Base-by-base conservation (phyloP, 192 early-diverging fungal genomes). In the Podila epigama region DNA sequence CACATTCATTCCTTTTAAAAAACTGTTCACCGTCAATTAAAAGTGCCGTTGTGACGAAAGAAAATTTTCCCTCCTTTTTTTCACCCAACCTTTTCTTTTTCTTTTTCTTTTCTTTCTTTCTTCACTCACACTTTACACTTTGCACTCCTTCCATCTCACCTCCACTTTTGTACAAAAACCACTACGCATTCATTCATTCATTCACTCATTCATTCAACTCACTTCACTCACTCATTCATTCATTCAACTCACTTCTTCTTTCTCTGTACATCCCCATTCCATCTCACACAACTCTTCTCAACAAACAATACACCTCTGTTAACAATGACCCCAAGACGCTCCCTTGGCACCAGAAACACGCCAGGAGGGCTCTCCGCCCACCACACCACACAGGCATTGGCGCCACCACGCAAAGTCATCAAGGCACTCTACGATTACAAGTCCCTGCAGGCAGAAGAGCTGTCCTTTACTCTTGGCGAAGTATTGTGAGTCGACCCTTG, bases 401-500 rank as follows among this genome's bases (percentile, higher is more conserved):
- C 53, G 16, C 69, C 81, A 11, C 92, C 90, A 2, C 90, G 89
- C 68, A 88, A 89, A 48, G 88, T 93, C 68, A 89, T 91, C 79
- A 91, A 90, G 66, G 89, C 92, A 16, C 67, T 88, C 20, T 88
- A 86, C 66, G 84, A 89, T 83, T 93, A 91, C 68, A 72, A 82
- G 13, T 84, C 88, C 20, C 61, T 81, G 39, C 85, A 80, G 22
- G 68, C 66, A 42, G 67, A 82, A n/a, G 89, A 93, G 69, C 73
- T 93, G 5, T 86, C 90, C 28, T 93, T 93, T 61, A 70, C 81
- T 51, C 85, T 86, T 37, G 92, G 91, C 52, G 92, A 93, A 42
- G 91, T 91, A 61, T 91, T 91, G 75, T 88, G 91, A 61, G 44
- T 48, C 25, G 5, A 4, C 20, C 25, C 44, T 22, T 10, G 16